Conservation (phyloP, 2,329 filamentous ascomycete species). For the Pestalotiopsis sp. region DNA sequence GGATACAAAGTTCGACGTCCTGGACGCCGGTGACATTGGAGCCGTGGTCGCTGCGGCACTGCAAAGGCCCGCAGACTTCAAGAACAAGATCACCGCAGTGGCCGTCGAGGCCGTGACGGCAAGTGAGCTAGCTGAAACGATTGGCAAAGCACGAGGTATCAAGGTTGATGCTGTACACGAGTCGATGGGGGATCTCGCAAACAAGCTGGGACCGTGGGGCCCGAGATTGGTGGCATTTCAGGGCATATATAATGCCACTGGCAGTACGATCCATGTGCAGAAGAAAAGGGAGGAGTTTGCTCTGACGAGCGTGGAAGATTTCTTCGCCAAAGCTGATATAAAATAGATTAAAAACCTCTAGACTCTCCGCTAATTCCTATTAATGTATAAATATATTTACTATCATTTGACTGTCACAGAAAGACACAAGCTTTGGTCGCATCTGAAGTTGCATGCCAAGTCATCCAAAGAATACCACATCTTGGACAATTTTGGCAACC, state of each 20-base stretch:
- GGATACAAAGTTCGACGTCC: not conserved
- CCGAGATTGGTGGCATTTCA: conserved; percentile 1
- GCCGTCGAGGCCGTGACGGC: conserved; percentile 8
- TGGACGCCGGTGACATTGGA: conserved; percentile 8
- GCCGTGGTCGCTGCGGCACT: not conserved
- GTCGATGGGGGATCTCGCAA: not conserved
- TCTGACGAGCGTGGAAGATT: not conserved
- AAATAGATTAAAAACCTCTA: not conserved
- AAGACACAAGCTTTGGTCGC: no score
- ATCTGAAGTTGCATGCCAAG: no score
- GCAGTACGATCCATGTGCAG: not conserved
- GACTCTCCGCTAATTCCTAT: not conserved
- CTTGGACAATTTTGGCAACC: no score
- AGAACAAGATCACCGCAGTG: not conserved
- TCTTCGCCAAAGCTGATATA: not conserved
- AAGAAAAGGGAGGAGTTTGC: conserved; percentile 1
- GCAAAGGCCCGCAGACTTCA: not conserved
- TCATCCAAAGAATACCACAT: no score
- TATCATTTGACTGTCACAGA: no score
- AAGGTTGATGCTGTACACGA: conserved; percentile 5
- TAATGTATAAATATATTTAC: no score
- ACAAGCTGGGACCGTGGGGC: conserved; percentile 1
- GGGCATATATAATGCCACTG: not conserved
- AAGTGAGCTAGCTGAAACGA: conserved; percentile 3
- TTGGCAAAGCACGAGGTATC: not conserved